Conservation (phyloP, 1,284 basidiomycete genomes). For the Ustilago shanxiensis region DNA sequence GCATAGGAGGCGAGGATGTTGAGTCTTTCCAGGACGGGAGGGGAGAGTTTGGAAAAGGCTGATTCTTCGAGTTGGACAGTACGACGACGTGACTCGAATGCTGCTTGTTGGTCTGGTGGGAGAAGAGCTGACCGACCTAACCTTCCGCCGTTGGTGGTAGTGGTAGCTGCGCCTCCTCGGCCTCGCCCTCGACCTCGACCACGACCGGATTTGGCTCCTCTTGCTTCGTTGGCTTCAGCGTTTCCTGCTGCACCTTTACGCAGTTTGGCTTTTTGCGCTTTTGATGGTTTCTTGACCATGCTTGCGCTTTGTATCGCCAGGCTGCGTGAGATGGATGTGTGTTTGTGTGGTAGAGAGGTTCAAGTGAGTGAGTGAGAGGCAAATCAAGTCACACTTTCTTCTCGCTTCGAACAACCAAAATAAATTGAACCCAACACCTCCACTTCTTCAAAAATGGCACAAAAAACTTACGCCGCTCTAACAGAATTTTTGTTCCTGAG, state of each 20-base stretch:
- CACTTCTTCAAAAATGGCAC: conserved; percentile 21
- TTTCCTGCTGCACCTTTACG: conserved; percentile 23
- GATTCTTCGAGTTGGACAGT: conserved; percentile 55
- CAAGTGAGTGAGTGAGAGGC: not conserved
- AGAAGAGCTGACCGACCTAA: conserved; percentile 33
- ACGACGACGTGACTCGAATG: conserved; percentile 36
- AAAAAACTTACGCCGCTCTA: not conserved
- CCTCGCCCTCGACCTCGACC: conserved; percentile 30
- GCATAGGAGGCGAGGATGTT: conserved; percentile 54
- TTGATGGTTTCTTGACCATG: conserved; percentile 54
- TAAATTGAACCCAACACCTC: conserved; percentile 23
- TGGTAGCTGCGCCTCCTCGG: conserved; percentile 18
- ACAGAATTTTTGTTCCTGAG: too few relatives aligned
- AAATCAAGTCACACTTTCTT: not conserved
- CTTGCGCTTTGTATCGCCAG: not conserved
- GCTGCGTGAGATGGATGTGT: not conserved
- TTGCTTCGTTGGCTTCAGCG: conserved; percentile 10
- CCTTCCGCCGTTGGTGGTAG: conserved; percentile 12
- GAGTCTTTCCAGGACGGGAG: conserved; percentile 54
- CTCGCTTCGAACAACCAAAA: conserved; percentile 5
- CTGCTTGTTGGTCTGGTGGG: conserved; percentile 40
- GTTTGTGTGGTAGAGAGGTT: not conserved
- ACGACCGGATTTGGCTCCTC: conserved; percentile 22
- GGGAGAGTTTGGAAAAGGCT: conserved; percentile 53
- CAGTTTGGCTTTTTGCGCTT: conserved; percentile 49